Evolutionary conservation across 768 basidiomycete species (phyloP).

Genomic region (Suillus luteus): DNA sequence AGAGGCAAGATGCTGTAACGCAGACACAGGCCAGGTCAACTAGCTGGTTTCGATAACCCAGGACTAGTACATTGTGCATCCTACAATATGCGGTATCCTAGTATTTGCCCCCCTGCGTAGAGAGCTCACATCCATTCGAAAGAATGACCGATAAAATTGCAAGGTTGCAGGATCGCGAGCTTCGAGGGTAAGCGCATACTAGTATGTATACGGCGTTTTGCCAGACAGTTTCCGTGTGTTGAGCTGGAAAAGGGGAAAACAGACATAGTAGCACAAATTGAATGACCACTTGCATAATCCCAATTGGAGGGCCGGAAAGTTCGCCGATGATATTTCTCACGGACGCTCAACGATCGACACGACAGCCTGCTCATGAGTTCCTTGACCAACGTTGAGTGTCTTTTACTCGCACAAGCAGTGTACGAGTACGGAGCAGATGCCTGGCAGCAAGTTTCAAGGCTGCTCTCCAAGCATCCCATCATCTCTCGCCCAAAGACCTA

Average conservation of each 20-base stretch:
- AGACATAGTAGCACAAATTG: no score
- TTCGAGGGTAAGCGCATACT: not conserved
- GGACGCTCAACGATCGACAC: slow-evolving; percentile 24
- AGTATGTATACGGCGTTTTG: not conserved
- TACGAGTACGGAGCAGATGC: slow-evolving; percentile 74
- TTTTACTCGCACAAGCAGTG: slow-evolving; percentile 84
- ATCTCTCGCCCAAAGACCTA: slow-evolving; percentile 60
- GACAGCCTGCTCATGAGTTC: not conserved
- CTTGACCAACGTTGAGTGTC: slow-evolving; percentile 58
- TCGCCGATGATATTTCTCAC: slow-evolving; percentile 33
- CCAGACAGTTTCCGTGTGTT: no score
- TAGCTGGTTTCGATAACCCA: no score
- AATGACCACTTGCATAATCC: no score
- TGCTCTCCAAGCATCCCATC: slow-evolving; percentile 73
- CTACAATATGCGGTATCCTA: not conserved
- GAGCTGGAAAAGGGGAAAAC: no score
- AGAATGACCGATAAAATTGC: not conserved
- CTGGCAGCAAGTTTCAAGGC: slow-evolving; percentile 67
- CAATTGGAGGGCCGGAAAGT: slow-evolving; percentile 11
- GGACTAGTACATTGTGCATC: not conserved
- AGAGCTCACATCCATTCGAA: not conserved
- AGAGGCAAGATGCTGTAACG: not conserved
- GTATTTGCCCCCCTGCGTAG: not conserved
- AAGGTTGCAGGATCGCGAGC: not conserved
- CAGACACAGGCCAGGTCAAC: not conserved